phyloP scores from a whole-genome alignment of 768 basidiomycete genomes.

The Harrya chromipes region DNA sequence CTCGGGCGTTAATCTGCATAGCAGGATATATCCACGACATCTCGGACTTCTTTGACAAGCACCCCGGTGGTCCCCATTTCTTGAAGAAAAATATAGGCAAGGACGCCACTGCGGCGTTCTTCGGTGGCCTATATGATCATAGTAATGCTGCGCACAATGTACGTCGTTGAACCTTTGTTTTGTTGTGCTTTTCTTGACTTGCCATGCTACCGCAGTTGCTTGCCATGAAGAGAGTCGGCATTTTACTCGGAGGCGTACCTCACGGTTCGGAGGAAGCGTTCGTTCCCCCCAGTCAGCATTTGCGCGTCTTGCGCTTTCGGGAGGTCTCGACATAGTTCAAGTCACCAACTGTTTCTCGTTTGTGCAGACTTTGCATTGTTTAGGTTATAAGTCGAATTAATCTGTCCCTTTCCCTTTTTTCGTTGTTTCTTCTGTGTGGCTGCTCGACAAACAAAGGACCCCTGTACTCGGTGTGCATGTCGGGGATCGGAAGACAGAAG shows the following conservation, averaged over 20 bases:
- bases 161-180: slow-evolving; percentile 18
- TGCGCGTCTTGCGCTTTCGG: slow-evolving; percentile 64
- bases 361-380: too few species aligned
- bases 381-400: too few species aligned
- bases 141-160: slow-evolving; percentile 88
- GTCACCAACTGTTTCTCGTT: too few species aligned
- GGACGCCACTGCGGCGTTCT: slow-evolving; percentile 92
- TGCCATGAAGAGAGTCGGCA: slow-evolving; percentile 56
- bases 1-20: slow-evolving; percentile 79
- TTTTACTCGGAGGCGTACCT: slow-evolving; percentile 49
- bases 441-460: too few species aligned
- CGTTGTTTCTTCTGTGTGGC: too few species aligned
- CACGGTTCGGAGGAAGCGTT: slow-evolving; percentile 57
- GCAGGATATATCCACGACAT: slow-evolving; percentile 95
- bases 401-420: too few species aligned
- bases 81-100: slow-evolving; percentile 83
- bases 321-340: slow-evolving; percentile 28
- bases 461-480: too few species aligned
- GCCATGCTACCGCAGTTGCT: slow-evolving; percentile 20
- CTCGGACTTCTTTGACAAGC: slow-evolving; percentile 79
- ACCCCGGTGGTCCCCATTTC: slow-evolving; percentile 87
- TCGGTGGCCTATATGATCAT: slow-evolving; percentile 88
- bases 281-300: slow-evolving; percentile 70
- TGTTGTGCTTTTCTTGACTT: slow-evolving; percentile 1
- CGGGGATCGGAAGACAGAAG: too few species aligned